Evolutionary conservation across 805 yeast genomes (phyloP).

Genomic region (Suhomyces tanzawaensis): DNA sequence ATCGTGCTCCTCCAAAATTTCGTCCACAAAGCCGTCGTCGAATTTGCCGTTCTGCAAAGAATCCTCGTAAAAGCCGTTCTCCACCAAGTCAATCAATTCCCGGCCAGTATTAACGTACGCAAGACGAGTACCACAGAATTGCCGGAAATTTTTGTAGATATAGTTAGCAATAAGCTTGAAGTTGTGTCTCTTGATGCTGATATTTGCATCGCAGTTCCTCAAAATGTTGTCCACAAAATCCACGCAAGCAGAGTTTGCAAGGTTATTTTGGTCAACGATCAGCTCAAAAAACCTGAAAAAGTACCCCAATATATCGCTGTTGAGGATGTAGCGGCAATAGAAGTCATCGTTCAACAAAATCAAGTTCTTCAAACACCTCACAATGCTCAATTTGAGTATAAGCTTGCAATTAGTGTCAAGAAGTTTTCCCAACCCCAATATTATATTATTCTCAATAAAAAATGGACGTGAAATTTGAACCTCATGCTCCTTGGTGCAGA

Average conservation of each 20-base stretch:
- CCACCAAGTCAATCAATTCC: conserved; percentile 29
- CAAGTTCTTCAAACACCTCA: conserved; percentile 66
- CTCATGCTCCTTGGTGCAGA: conserved; percentile 67
- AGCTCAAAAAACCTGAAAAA: conserved; percentile 50
- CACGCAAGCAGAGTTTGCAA: conserved; percentile 72
- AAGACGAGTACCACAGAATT: conserved; percentile 19
- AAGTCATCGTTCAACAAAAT: conserved; percentile 60
- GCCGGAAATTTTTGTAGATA: conserved; percentile 30
- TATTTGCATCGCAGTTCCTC: conserved; percentile 21
- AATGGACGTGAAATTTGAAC: conserved; percentile 56
- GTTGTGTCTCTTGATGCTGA: conserved; percentile 18
- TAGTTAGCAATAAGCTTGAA: conserved; percentile 29
- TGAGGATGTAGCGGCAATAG: conserved; percentile 56
- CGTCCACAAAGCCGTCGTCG: conserved; percentile 19
- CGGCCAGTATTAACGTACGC: conserved; percentile 27
- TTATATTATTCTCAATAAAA: conserved; percentile 55
- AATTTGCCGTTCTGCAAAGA: conserved; percentile 5
- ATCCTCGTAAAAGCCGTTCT: conserved; percentile 15
- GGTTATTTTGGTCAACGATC: conserved; percentile 51
- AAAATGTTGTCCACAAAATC: conserved; percentile 55
- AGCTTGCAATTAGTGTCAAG: conserved; percentile 41
- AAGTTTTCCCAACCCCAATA: conserved; percentile 54
- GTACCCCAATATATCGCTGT: conserved; percentile 48
- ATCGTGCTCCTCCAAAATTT: conserved; percentile 14
- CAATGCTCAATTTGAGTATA: conserved; percentile 62